Base-by-base conservation (phyloP, 352 stramenopile genomes). In the Elongisporangium senticosum region DNA sequence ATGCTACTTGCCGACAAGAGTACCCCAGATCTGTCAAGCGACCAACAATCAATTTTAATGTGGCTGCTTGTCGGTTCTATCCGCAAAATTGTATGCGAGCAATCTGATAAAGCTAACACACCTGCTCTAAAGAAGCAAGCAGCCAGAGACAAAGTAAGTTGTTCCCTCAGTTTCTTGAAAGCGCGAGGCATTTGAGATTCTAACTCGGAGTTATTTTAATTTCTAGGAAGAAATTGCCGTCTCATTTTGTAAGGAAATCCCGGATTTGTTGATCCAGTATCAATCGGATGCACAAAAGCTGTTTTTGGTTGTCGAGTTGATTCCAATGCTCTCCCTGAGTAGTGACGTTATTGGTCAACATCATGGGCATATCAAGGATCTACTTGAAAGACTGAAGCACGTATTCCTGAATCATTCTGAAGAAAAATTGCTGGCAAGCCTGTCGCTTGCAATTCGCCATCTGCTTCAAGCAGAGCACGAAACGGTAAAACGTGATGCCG, bases 221-320 rank as follows among this genome's bases (percentile, higher is more conserved):
- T 55, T 48, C 22, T 58, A 90, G 80, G 77, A 90, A 56, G 86
- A 93, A 57, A 84, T 94, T 24, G 86, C 81, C 14, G 70, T 89
- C 17, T 72, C 75, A 26, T 93, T 92, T 48, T 93, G 79, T 67
- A 86, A 87, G 37, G 86, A 94, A 59, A 77, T 96, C 24, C 84
- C 86, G 15, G 85, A 64, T 11, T 63, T 96, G 56, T 77, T 96
- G 10, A 62, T 86, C 40, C 63, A 78, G 23, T 93, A 89, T 37
- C 84, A 96, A 59, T 81, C 85, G 0, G 86, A 96, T 51, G 67
- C 75, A 2, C 83, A 91, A 56, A 96, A 96, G 43, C 53, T 96
- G 19, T 75, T 68, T 3, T 62, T 94, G 48, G 59, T 95, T 24
- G 72, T 92, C 21, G 67, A 93, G 62, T 65, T 94, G 37, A 86